These are phyloP conservation scores for Paecilomyces sp. DNA, from an alignment of 2,329 filamentous ascomycete genomes.

Conservation along the genomic window DNA sequence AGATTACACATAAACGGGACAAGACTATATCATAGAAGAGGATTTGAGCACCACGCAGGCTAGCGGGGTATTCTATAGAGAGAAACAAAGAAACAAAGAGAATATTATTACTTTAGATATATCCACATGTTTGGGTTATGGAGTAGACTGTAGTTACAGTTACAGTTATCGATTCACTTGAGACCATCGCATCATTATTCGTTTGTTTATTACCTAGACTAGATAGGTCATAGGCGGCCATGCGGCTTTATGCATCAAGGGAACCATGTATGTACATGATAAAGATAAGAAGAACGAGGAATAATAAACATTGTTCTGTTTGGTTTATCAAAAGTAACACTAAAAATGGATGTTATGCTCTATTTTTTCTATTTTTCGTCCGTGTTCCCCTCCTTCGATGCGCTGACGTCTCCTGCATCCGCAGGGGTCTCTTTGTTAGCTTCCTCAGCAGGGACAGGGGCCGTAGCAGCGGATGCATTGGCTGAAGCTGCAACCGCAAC, in stretches of 20 bases:
- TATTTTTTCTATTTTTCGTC: not conserved
- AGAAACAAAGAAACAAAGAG: not conserved
- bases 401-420: not conserved
- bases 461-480: not conserved
- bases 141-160: no score
- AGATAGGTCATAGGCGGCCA: no score
- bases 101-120: no score
- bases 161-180: no score
- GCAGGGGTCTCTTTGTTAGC: not conserved
- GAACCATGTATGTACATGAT: not conserved
- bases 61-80: not conserved
- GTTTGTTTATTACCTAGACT: no score
- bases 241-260: no score
- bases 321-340: not conserved
- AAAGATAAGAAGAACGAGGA: not conserved
- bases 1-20: not conserved
- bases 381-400: not conserved
- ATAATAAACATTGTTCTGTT: not conserved
- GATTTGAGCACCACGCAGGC: not conserved
- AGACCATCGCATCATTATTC: no score
- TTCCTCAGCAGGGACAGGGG: not conserved
- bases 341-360: not conserved
- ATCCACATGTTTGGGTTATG: no score
- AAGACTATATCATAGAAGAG: not conserved
- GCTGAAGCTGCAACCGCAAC: not conserved